A percentile compares a stretch with the other conserved stretches of the same genome.
These are phyloP conservation scores for Hydnum rufescens DNA, from an alignment of 768 basidiomycete genomes.

Conservation along the genomic window DNA sequence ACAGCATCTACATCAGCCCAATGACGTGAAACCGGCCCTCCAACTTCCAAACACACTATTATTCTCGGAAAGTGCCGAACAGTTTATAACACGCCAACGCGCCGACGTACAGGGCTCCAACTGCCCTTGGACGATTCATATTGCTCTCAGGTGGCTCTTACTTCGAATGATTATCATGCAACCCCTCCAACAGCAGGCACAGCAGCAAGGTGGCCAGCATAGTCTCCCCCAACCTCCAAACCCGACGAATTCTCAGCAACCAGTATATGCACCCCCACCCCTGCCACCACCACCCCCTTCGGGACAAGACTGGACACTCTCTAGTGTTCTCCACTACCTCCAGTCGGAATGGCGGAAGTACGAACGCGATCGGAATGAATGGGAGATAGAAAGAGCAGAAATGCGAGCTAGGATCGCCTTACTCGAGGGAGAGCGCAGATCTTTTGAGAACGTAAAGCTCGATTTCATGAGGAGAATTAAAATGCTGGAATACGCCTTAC, in stretches of 20 bases:
- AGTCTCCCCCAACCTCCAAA: slow-evolving; percentile 30
- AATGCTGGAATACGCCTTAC: slow-evolving; percentile 96
- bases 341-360: slow-evolving; percentile 97
- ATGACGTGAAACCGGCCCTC: no score
- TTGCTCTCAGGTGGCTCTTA: no score
- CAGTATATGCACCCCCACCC: slow-evolving; percentile 7
- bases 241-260: slow-evolving; percentile 11
- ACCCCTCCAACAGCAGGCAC: slow-evolving; percentile 27
- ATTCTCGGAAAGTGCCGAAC: no score
- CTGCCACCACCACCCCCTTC: slow-evolving; percentile 66
- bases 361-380: slow-evolving; percentile 97
- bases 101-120: no score
- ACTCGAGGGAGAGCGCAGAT: slow-evolving; percentile 89
- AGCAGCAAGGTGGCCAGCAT: slow-evolving; percentile 18
- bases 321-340: slow-evolving; percentile 87
- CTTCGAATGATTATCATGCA: not conserved
- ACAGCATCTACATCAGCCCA: no score
- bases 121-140: no score
- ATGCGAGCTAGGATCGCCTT: slow-evolving; percentile 79
- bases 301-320: slow-evolving; percentile 83
- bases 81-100: no score
- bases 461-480: slow-evolving; percentile 93
- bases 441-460: slow-evolving; percentile 90
- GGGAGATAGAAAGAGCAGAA: slow-evolving; percentile 99
- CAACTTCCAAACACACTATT: no score